Conservation (phyloP, 352 stramenopile species). For the Albugo laibachii region DNA sequence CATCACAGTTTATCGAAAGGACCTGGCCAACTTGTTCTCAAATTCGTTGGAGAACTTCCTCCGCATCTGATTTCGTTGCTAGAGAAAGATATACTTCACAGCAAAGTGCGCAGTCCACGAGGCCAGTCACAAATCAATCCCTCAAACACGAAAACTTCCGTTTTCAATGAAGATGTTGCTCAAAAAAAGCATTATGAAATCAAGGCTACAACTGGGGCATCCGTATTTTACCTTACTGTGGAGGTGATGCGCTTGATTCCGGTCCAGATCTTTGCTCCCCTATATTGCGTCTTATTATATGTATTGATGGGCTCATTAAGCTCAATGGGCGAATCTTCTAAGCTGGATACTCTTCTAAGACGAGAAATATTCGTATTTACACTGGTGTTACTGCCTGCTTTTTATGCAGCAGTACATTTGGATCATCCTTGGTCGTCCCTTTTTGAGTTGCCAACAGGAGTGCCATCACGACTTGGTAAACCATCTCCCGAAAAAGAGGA, state of each 20-base stretch:
- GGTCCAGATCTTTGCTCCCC: conserved; percentile 37
- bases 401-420: conserved; percentile 51
- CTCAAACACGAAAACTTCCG: no score
- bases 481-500: conserved; percentile 3
- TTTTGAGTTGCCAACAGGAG: conserved; percentile 19
- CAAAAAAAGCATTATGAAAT: no score
- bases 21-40: no score
- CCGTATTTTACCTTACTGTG: conserved; percentile 19
- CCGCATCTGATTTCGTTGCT: no score
- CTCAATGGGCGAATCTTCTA: conserved; percentile 9
- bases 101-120: no score
- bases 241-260: conserved; percentile 23
- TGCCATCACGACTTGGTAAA: background rate
- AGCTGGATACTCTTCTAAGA: conserved; percentile 17
- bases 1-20: no score
- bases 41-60: no score
- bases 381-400: conserved; percentile 31
- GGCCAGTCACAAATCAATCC: no score
- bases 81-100: no score
- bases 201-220: background rate
- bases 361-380: conserved; percentile 35
- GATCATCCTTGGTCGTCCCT: conserved; percentile 49
- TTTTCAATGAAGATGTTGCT: no score
- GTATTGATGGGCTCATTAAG: background rate
- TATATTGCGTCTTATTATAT: conserved; percentile 2